phyloP scores from a whole-genome alignment of 2,329 filamentous ascomycete species.

The Sporothrix pseudoabietina region DNA sequence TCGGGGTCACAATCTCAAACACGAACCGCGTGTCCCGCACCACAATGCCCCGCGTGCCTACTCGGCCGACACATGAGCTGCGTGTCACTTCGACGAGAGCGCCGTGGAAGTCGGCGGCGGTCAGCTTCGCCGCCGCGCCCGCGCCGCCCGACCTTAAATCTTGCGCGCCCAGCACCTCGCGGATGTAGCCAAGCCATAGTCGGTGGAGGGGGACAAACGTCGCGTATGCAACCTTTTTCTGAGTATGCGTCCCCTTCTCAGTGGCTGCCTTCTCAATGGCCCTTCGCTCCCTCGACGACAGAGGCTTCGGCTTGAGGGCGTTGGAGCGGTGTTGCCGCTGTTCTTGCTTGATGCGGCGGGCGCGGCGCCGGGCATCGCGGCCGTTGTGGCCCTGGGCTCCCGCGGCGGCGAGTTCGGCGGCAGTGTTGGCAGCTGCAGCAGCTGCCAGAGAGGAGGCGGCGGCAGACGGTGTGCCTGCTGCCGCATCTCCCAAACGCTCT shows the following conservation, averaged over 20 bases:
- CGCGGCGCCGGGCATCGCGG: slow-evolving; percentile 59
- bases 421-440: slow-evolving; percentile 63
- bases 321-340: slow-evolving; percentile 41
- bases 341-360: slow-evolving; percentile 51
- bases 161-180: slow-evolving; percentile 69
- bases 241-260: background rate
- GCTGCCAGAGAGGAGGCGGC: slow-evolving; percentile 40
- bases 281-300: slow-evolving; percentile 80
- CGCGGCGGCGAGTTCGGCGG: slow-evolving; percentile 61
- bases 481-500: background rate
- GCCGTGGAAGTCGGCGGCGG: slow-evolving; percentile 88
- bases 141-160: slow-evolving; percentile 59
- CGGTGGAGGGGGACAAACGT: slow-evolving; percentile 76
- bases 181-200: slow-evolving; percentile 84
- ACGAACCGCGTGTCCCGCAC: slow-evolving; percentile 84
- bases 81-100: slow-evolving; percentile 80
- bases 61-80: slow-evolving; percentile 76
- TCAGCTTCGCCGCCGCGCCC: slow-evolving; percentile 70
- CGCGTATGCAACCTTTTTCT: slow-evolving; percentile 53
- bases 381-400: slow-evolving; percentile 50
- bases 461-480: background rate
- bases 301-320: slow-evolving; percentile 59
- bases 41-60: slow-evolving; percentile 84
- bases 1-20: slow-evolving; percentile 78
- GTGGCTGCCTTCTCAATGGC: slow-evolving; percentile 50